Conservation (phyloP, 805 yeast species). For the Scheffersomyces stipitis region DNA sequence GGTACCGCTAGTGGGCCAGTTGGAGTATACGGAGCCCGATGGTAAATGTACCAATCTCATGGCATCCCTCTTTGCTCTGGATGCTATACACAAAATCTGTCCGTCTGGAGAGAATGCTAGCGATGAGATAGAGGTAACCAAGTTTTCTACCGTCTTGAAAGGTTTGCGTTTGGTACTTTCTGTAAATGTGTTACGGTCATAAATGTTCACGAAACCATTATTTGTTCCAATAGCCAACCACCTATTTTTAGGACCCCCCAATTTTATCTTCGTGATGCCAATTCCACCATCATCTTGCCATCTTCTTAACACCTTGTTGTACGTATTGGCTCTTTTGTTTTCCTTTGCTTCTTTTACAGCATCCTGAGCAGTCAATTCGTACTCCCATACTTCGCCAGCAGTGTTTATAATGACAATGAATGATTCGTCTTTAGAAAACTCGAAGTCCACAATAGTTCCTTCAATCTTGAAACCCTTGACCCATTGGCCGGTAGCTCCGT, state of each 20-base stretch:
- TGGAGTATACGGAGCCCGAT: conserved; percentile 77
- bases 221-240: conserved; percentile 89
- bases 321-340: conserved; percentile 20
- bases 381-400: conserved; percentile 90
- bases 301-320: conserved; percentile 51
- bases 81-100: conserved; percentile 81
- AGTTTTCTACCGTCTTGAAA: conserved; percentile 65
- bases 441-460: conserved; percentile 82
- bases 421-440: conserved; percentile 52
- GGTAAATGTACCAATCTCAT: conserved; percentile 86
- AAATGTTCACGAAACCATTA: conserved; percentile 86
- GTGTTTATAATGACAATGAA: conserved; percentile 60
- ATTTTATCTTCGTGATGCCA: conserved; percentile 73
- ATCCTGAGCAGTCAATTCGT: conserved; percentile 28
- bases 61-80: conserved; percentile 83
- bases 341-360: background rate
- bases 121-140: conserved; percentile 77
- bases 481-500: conserved; percentile 83
- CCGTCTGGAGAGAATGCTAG: conserved; percentile 82
- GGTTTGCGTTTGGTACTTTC: conserved; percentile 43
- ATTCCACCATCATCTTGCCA: conserved; percentile 90
- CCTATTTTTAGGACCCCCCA: conserved; percentile 69
- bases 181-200: conserved; percentile 51
- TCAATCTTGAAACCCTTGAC: conserved; percentile 84
- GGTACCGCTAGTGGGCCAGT: conserved; percentile 98